Percentiles rank a stretch among this genome's conserved stretches.
phyloP scores from a whole-genome alignment of 75 land plant genomes.

The Pinus tabuliformis region DNA sequence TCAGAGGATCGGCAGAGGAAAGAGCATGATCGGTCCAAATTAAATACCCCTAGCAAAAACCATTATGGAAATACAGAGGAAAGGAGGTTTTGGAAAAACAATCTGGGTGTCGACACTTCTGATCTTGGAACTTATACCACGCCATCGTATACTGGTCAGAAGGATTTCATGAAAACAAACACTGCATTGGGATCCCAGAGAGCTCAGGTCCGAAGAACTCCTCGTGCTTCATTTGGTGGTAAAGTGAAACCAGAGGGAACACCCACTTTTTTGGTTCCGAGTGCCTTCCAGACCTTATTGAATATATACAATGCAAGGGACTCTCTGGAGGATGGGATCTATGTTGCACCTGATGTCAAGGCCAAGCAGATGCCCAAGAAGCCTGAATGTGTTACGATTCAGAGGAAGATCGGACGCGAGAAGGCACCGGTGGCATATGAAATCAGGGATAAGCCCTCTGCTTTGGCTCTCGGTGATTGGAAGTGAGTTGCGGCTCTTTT shows the following conservation, averaged over 20 bases:
- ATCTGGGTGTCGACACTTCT: slow-evolving; percentile 28
- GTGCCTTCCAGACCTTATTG: slow-evolving; percentile 48
- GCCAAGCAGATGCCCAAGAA: slow-evolving; percentile 27
- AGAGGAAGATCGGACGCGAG: slow-evolving; percentile 51
- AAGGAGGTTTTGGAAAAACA: slow-evolving; percentile 43
- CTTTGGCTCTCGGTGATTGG: slow-evolving; percentile 39
- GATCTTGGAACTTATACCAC: slow-evolving; percentile 18
- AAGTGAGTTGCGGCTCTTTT: slow-evolving; percentile 48
- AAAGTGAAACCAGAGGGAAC: slow-evolving; percentile 20
- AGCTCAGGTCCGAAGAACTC: slow-evolving; percentile 6
- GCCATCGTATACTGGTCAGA: slow-evolving; percentile 17
- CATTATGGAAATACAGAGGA: slow-evolving; percentile 18
- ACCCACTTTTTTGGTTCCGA: slow-evolving; percentile 52
- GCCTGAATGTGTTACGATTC: slow-evolving; percentile 30
- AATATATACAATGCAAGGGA: slow-evolving; percentile 57
- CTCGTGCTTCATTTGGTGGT: slow-evolving; percentile 5
- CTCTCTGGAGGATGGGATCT: slow-evolving; percentile 51
- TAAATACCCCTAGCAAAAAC: slow-evolving; percentile 7
- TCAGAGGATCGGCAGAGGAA: slow-evolving; percentile 34
- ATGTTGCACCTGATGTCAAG: slow-evolving; percentile 43
- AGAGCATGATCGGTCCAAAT: slow-evolving; percentile 13
- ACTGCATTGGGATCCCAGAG: slow-evolving; percentile 15
- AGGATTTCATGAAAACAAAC: slow-evolving; percentile 17
- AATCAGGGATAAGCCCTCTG: slow-evolving; percentile 38
- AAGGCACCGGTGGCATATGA: slow-evolving; percentile 33